Conservation (phyloP, 495 filamentous ascomycete species). For the Clavariopsis aquatica region DNA sequence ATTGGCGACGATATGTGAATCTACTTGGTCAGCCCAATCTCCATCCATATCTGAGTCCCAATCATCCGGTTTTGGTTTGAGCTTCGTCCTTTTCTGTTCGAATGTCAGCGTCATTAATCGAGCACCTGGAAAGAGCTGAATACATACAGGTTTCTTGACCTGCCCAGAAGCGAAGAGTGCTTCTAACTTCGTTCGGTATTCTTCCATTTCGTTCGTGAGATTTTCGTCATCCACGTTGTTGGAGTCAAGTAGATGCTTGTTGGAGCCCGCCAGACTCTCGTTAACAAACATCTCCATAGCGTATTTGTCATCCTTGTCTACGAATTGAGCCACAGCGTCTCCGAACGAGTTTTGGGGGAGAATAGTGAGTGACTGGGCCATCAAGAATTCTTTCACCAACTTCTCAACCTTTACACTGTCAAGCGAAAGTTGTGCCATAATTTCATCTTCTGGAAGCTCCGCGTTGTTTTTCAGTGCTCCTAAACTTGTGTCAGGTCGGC, state of each 20-base stretch:
- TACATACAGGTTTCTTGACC: conserved; percentile 55
- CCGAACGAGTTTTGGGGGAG: conserved; percentile 88
- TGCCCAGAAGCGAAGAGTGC: conserved; percentile 67
- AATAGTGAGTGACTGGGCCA: conserved; percentile 82
- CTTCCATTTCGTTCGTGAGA: conserved; percentile 33
- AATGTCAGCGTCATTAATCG: conserved; percentile 12
- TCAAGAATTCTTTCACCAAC: conserved; percentile 81
- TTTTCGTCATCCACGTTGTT: conserved; percentile 62
- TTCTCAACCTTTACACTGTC: conserved; percentile 85
- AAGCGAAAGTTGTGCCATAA: conserved; percentile 60
- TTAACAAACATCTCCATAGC: conserved; percentile 88
- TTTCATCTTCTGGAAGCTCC: conserved; percentile 58
- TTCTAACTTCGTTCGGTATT: conserved; percentile 29
- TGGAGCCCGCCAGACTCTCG: conserved; percentile 72
- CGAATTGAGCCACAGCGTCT: conserved; percentile 89
- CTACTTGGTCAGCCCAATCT: conserved; percentile 76
- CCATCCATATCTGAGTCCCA: conserved; percentile 91
- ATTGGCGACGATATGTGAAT: conserved; percentile 63
- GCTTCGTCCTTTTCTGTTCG: conserved; percentile 54
- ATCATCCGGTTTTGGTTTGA: conserved; percentile 72
- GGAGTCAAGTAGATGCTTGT: conserved; percentile 69
- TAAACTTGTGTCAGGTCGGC: neutral
- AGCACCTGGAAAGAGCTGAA: neutral
- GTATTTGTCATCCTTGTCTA: conserved; percentile 93
- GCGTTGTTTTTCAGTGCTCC: conserved; percentile 44